Evolutionary conservation across 208 protist species (phyloP), one percentile per base, ranked within the genome.

Genomic region (Leishmania braziliensis): DNA sequence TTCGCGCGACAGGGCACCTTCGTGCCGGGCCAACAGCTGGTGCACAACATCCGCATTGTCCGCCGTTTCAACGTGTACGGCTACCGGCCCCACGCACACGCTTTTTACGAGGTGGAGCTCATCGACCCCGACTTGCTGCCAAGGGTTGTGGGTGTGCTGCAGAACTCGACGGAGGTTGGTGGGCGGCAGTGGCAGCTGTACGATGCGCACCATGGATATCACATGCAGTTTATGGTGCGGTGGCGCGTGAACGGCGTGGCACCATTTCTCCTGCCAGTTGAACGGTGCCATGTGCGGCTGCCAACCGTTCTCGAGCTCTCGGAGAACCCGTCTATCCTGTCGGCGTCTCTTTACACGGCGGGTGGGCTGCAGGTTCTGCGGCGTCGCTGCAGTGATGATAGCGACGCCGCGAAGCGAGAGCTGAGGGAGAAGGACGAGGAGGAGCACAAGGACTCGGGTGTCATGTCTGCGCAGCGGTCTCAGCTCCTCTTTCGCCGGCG

Each of bases 141-240:
- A 12, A 33, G 39, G 50, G 82, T 97, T 39, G 51, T 78, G 39
- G 77, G 84, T 8, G 53, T 97, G 23, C 87, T 97, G n/a, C 82
- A 86, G 66, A 83, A 85, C 51, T 93, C 90, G 0, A 81, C 71
- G 23, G 75, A 81, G 54, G 86, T 97, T 16, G 91, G 89, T 10
- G 88, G 89, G 18, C 82, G 87, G 20, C 46, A 77, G 33, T 97
- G 93, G 93, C 84, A 92, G 83, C 82, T 90, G 79, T 92, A 93
- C 77, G 90, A 95, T 46, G 79, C 85, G 3, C 90, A 95, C 80
- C 70, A 84, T n/a, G 69, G 71, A 10, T 97, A 91, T 79, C 90
- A 91, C 62, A 87, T 88, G 46, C 91, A 97, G 85, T 94, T 97
- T 69, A 95, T 95, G 91, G 84, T 90, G 23, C 89, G 91, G 58